Evolutionary conservation across 345 rosid genomes (phyloP).

Genomic region (Eucalyptus leucophloia): DNA sequence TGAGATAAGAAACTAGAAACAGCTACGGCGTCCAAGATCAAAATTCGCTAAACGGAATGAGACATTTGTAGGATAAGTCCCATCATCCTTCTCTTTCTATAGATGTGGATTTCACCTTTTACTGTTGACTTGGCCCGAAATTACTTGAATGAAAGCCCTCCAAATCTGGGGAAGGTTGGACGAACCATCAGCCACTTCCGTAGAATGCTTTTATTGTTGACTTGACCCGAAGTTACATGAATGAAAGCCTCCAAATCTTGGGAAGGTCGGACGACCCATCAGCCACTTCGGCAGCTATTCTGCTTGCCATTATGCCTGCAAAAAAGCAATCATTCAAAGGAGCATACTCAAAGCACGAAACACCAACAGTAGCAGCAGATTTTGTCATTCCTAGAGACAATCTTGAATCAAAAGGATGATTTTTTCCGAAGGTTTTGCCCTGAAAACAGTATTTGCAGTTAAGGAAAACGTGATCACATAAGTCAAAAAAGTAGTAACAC

Average conservation of each 20-base stretch:
- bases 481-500: not conserved
- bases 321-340: not conserved
- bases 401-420: too few species aligned
- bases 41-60: too few species aligned
- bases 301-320: not conserved
- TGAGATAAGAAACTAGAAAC: too few species aligned
- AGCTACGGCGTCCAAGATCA: too few species aligned
- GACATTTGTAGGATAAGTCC: not conserved
- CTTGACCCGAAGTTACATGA: too few species aligned
- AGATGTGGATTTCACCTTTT: not conserved
- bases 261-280: too few species aligned
- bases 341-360: not conserved
- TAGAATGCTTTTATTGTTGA: too few species aligned
- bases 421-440: too few species aligned
- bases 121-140: not conserved
- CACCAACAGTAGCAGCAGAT: not conserved
- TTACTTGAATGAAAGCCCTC: slow-evolving; percentile 43
- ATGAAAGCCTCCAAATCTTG: too few species aligned
- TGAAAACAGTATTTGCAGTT: too few species aligned
- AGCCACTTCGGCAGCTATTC: too few species aligned
- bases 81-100: not conserved
- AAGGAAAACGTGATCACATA: not conserved
- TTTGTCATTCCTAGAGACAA: too few species aligned
- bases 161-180: slow-evolving; percentile 89
- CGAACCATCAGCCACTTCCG: not conserved